Conservation (phyloP, 2,329 filamentous ascomycete genomes). For the Metarhizium guizhouense region DNA sequence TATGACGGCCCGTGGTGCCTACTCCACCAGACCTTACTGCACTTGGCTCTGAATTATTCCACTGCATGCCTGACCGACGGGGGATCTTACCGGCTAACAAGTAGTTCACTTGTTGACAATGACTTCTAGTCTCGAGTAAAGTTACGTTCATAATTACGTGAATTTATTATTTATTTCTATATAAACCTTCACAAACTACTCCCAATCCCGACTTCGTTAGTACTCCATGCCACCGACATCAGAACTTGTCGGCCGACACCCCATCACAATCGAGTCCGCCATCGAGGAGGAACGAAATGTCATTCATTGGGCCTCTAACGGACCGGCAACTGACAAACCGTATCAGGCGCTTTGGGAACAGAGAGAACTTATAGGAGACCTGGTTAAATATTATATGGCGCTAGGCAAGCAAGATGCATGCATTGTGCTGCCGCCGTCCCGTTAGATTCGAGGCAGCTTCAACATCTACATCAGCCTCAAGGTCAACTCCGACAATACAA, state of each 20-base stretch:
- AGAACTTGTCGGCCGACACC: not conserved
- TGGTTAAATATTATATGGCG: constrained; percentile 9
- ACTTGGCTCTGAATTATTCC: too few relatives aligned
- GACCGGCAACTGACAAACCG: not conserved
- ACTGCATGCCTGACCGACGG: too few relatives aligned
- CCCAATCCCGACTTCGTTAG: not conserved
- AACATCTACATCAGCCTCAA: constrained; percentile 11
- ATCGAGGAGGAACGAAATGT: not conserved
- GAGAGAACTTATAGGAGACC: constrained; percentile 7
- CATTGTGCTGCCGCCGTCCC: constrained; percentile 2
- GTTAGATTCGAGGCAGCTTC: constrained; percentile 11
- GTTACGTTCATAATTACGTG: too few relatives aligned
- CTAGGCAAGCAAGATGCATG: constrained; percentile 6
- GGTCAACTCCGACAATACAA: not conserved
- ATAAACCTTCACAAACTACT: too few relatives aligned
- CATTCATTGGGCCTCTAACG: not conserved
- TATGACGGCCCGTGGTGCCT: too few relatives aligned
- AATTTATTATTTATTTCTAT: too few relatives aligned
- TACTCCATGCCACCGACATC: not conserved
- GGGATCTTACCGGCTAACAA: too few relatives aligned
- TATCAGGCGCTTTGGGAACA: constrained; percentile 8
- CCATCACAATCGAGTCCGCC: not conserved
- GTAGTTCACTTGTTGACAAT: too few relatives aligned
- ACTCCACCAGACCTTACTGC: too few relatives aligned
- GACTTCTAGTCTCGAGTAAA: too few relatives aligned